Evolutionary conservation across 495 filamentous ascomycete genomes (phyloP).

Genomic region (Xylaria castorea): DNA sequence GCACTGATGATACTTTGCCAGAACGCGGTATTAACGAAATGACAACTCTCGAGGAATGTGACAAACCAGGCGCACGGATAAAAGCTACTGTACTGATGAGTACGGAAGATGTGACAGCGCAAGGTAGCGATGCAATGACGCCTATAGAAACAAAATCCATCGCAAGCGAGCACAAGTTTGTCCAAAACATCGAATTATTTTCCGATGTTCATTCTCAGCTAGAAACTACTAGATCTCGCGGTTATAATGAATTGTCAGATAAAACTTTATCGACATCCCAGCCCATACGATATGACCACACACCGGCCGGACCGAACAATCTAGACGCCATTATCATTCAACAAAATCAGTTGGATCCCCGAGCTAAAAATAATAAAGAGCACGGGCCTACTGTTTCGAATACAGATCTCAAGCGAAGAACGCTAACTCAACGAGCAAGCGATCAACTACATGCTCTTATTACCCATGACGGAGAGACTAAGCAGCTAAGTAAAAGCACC

Average conservation of each 20-base stretch:
- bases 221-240: neutral
- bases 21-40: neutral
- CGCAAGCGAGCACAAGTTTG: neutral
- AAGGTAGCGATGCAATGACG: neutral
- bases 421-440: neutral
- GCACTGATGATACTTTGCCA: neutral
- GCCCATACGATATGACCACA: neutral
- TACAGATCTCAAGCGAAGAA: neutral
- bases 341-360: neutral
- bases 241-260: neutral
- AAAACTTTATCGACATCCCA: neutral
- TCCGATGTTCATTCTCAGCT: neutral
- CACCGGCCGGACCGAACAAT: neutral
- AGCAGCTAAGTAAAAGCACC: neutral
- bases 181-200: neutral
- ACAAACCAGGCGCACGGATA: neutral
- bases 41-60: neutral
- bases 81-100: neutral
- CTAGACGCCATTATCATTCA: neutral
- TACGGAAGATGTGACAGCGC: neutral
- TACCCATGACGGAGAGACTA: neutral
- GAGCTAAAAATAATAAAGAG: neutral
- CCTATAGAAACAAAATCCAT: no score
- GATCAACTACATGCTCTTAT: neutral
- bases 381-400: neutral